These are phyloP conservation scores for Podochytrium sp. DNA, from an alignment of 192 early-diverging fungal genomes.

Conservation along the genomic window DNA sequence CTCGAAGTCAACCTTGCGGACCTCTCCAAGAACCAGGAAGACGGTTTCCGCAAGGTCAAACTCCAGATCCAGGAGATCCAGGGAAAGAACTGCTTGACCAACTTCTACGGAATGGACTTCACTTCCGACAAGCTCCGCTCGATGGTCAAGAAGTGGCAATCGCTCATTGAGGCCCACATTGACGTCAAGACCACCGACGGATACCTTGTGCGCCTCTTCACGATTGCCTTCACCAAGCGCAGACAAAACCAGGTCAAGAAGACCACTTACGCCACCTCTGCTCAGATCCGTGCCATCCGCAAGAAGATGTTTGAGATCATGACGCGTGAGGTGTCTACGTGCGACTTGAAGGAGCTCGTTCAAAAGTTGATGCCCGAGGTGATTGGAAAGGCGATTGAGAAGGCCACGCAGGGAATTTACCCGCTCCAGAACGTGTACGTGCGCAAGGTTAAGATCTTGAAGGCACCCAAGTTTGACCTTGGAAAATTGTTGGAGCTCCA, in stretches of 20 bases:
- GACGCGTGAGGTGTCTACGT: slow-evolving; percentile 76
- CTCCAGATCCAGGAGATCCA: slow-evolving; percentile 96
- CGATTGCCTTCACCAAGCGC: slow-evolving; percentile 95
- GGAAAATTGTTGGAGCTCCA: slow-evolving; percentile 97
- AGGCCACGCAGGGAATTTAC: slow-evolving; percentile 97
- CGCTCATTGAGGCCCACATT: slow-evolving; percentile 95
- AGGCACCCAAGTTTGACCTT: slow-evolving; percentile 94
- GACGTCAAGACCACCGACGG: slow-evolving; percentile 99
- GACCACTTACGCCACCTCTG: slow-evolving; percentile 96
- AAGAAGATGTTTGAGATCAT: slow-evolving; percentile 99
- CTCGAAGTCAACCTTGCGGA: slow-evolving; percentile 96
- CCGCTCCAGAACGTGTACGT: slow-evolving; percentile 95
- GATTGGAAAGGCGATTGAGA: slow-evolving; percentile 97
- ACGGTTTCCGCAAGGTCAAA: slow-evolving; percentile 97
- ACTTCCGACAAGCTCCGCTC: slow-evolving; percentile 99
- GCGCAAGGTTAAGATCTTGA: slow-evolving; percentile 99
- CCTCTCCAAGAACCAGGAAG: slow-evolving; percentile 86
- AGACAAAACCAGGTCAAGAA: slow-evolving; percentile 93
- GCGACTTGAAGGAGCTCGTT: slow-evolving; percentile 95
- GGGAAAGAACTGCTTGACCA: slow-evolving; percentile 99
- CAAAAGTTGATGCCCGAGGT: slow-evolving; percentile 95
- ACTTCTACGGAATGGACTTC: slow-evolving; percentile 99
- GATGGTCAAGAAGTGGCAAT: slow-evolving; percentile 98
- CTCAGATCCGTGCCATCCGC: slow-evolving; percentile 97
- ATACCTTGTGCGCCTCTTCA: slow-evolving; percentile 97